A percentile compares a stretch with the other conserved stretches of the same genome.
Conservation (phyloP, 1,284 basidiomycete genomes). For the Limonomyces culmigenus region DNA sequence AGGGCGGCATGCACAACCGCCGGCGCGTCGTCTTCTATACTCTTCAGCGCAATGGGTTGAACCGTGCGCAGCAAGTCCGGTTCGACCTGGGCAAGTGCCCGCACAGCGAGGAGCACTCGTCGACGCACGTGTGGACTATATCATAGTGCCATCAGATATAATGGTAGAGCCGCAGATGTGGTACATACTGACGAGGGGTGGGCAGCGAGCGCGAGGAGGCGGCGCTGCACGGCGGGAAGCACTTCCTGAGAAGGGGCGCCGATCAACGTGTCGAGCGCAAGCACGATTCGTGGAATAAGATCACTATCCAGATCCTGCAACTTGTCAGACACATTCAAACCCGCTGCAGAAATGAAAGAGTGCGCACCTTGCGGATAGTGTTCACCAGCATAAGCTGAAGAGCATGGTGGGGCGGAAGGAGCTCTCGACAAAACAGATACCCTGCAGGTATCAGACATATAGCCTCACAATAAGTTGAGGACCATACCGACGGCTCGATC, state of each 20-base stretch:
- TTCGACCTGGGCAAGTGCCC: slow-evolving; percentile 31
- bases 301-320: slow-evolving; percentile 47
- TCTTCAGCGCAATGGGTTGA: slow-evolving; percentile 22
- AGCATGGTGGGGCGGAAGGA: slow-evolving; percentile 51
- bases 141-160: slow-evolving; percentile 4
- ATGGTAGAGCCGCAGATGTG: slow-evolving; percentile 2
- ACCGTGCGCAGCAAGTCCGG: slow-evolving; percentile 28
- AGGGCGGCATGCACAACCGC: slow-evolving; percentile 33
- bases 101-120: slow-evolving; percentile 40
- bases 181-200: slow-evolving; percentile 55
- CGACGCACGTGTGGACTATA: slow-evolving; percentile 41
- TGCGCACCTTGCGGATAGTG: slow-evolving; percentile 52
- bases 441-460: slow-evolving; percentile 26
- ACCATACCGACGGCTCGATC: slow-evolving; percentile 53
- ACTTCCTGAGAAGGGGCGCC: slow-evolving; percentile 40
- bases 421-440: slow-evolving; percentile 55
- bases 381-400: slow-evolving; percentile 71
- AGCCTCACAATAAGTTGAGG: slow-evolving; percentile 2
- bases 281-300: slow-evolving; percentile 34
- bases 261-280: slow-evolving; percentile 56
- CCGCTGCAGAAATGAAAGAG: slow-evolving; percentile 2
- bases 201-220: slow-evolving; percentile 41
- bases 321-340: slow-evolving; percentile 3
- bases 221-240: slow-evolving; percentile 55
- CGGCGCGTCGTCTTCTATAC: slow-evolving; percentile 28